A percentile compares a stretch with the other conserved stretches of the same genome.
phyloP scores from a whole-genome alignment of 768 basidiomycete species.

The Coprinopsis strossmayeri region DNA sequence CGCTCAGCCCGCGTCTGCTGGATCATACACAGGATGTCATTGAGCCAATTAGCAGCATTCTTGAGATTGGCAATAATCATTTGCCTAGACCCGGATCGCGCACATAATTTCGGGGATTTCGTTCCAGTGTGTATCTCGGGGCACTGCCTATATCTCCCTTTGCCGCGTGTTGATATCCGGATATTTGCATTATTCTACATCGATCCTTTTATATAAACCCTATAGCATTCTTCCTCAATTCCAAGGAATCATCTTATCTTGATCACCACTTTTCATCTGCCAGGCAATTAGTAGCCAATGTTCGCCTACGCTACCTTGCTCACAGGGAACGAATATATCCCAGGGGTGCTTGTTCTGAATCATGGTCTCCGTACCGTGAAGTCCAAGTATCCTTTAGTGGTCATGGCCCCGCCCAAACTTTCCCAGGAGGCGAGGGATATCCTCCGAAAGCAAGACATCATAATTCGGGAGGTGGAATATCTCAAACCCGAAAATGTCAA shows the following conservation, averaged over 20 bases:
- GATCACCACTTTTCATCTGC: neutral
- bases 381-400: slow-evolving; percentile 71
- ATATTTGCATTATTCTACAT: no score
- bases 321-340: slow-evolving; percentile 63
- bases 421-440: slow-evolving; percentile 42
- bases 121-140: no score
- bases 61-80: no score
- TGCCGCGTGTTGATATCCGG: no score
- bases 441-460: slow-evolving; percentile 49
- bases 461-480: slow-evolving; percentile 49
- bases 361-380: slow-evolving; percentile 45
- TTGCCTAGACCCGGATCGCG: no score
- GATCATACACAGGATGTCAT: neutral
- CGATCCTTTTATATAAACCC: no score
- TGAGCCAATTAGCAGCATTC: no score
- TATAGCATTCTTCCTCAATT: no score
- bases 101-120: no score
- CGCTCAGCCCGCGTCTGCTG: neutral
- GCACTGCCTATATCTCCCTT: no score
- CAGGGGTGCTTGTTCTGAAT: slow-evolving; percentile 57
- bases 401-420: slow-evolving; percentile 63
- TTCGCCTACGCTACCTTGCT: slow-evolving; percentile 74
- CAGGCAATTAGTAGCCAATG: slow-evolving; percentile 31
- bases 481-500: slow-evolving; percentile 35
- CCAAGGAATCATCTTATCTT: no score